Evolutionary conservation across 2,329 filamentous ascomycete species (phyloP), one percentile per base, ranked within the genome.

Genomic region (Monilinia laxa): DNA sequence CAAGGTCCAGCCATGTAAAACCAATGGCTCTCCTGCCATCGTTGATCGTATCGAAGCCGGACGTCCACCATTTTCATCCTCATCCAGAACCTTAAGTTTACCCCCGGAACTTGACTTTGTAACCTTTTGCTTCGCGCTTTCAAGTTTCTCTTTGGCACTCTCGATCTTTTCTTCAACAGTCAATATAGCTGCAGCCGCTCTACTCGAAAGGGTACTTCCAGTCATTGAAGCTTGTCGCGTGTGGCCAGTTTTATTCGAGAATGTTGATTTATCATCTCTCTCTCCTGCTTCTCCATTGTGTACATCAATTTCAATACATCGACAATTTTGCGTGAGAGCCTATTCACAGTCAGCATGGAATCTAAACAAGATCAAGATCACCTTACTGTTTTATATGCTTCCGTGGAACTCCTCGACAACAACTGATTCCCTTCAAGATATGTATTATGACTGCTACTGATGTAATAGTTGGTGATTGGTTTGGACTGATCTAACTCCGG

Each of bases 361-460:
- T 28, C 42, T 12, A 23, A 40, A 31, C 38, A 57, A 11, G 28
- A 25, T 25, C 31, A n/a, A 31, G 40, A 4, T 12, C 80, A 25
- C 62, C 87, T 75, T 76, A 91, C 91, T 75, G 88, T 86, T 72
- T 84, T 89, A 78, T 97, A 97, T 16, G 90, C 87, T 66, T 93
- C 87, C 0, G 89, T 87, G 38, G 90, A 92, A 67, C 73, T 90
- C 68, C 87, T 86, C 57, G 92, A 92, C 68, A 87, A 88, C 52
- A 95, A 82, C 78, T 97, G 94, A 73, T 96, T 93, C 2, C 93
- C 93, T 2, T 89, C 88, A 53, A 97, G 81, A 77, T 97, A 97
- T 0, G 93, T 97, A 76, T 97, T 97, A 81, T 97, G 93, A 75
- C 92, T 97, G 71, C 92, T 96, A 69, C 90, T 96, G 76, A 97